Percentiles rank a stretch among this genome's conserved stretches.
Evolutionary conservation across 345 rosid species (phyloP).

Genomic region (Bruguiera gymnorhiza): DNA sequence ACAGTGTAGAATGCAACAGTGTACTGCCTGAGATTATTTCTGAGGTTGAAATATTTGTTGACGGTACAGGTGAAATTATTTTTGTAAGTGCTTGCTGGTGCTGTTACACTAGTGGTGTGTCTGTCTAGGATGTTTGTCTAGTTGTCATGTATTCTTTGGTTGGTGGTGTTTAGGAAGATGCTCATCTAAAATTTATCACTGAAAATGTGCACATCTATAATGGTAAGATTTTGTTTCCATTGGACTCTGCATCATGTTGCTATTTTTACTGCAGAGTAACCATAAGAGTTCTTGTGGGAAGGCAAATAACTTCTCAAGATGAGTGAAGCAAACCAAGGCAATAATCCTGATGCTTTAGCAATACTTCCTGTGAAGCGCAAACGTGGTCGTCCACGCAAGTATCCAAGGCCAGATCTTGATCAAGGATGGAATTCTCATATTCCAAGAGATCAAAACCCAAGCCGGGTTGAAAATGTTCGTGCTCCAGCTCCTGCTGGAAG

Average conservation of each 20-base stretch:
- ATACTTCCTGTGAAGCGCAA: constrained; percentile 53
- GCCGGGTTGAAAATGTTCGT: constrained; percentile 30
- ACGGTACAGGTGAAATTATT: too few species aligned
- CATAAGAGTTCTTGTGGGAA: constrained; percentile 3
- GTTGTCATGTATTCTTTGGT: too few species aligned
- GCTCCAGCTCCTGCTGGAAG: constrained; percentile 33
- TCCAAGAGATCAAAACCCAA: constrained; percentile 24
- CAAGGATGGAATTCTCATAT: constrained; percentile 19
- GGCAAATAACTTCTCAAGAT: constrained; percentile 25
- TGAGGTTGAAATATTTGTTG: too few species aligned
- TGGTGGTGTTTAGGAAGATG: too few species aligned
- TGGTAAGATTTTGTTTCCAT: too few species aligned
- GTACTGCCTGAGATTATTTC: too few species aligned
- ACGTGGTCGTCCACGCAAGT: constrained; percentile 87
- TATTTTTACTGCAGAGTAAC: constrained; percentile 17
- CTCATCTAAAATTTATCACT: too few species aligned
- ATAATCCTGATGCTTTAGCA: constrained; percentile 39
- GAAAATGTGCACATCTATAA: too few species aligned
- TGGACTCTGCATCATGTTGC: background rate
- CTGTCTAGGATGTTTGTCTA: too few species aligned
- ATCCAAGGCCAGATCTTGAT: constrained; percentile 32
- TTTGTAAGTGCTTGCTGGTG: too few species aligned
- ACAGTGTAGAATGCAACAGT: too few species aligned
- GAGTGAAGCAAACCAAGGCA: constrained; percentile 45
- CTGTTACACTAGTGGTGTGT: too few species aligned